phyloP scores from a whole-genome alignment of 2,329 filamentous ascomycete species.

The Thielaviopsis punctulata region DNA sequence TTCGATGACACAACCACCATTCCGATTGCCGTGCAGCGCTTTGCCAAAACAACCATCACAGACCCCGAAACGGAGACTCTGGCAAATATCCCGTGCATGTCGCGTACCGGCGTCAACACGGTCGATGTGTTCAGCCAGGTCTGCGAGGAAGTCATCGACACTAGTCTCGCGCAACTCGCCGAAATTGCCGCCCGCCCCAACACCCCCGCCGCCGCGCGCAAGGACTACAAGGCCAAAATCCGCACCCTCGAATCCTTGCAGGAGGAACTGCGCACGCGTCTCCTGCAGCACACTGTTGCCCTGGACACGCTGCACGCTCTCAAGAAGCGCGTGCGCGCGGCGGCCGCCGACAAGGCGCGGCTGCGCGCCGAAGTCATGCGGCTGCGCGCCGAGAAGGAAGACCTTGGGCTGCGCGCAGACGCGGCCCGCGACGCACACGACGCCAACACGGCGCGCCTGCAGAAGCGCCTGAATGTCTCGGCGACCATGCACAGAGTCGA shows the following conservation, averaged over 20 bases:
- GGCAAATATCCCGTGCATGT: slow-evolving; percentile 34
- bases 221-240: slow-evolving; percentile 37
- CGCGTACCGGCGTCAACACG: slow-evolving; percentile 38
- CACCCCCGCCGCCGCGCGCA: slow-evolving; percentile 29
- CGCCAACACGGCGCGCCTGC: slow-evolving; percentile 21
- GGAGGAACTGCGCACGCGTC: slow-evolving; percentile 35
- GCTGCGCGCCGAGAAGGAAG: slow-evolving; percentile 40
- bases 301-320: slow-evolving; percentile 42
- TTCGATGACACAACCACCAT: slow-evolving; percentile 19
- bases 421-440: slow-evolving; percentile 44
- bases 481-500: slow-evolving; percentile 45
- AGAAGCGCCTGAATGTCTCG: slow-evolving; percentile 36
- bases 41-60: slow-evolving; percentile 29
- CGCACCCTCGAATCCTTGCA: slow-evolving; percentile 40
- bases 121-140: slow-evolving; percentile 45
- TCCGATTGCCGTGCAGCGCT: slow-evolving; percentile 43
- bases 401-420: slow-evolving; percentile 45
- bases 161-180: slow-evolving; percentile 30
- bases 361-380: slow-evolving; percentile 43
- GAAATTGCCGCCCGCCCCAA: slow-evolving; percentile 22
- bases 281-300: slow-evolving; percentile 43
- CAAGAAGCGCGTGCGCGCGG: slow-evolving; percentile 37
- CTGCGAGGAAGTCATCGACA: slow-evolving; percentile 41
- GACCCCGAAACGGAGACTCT: slow-evolving; percentile 29
- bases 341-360: slow-evolving; percentile 37